Evolutionary conservation across 2,329 filamentous ascomycete species (phyloP).

Genomic region (Clonostachys byssicola): DNA sequence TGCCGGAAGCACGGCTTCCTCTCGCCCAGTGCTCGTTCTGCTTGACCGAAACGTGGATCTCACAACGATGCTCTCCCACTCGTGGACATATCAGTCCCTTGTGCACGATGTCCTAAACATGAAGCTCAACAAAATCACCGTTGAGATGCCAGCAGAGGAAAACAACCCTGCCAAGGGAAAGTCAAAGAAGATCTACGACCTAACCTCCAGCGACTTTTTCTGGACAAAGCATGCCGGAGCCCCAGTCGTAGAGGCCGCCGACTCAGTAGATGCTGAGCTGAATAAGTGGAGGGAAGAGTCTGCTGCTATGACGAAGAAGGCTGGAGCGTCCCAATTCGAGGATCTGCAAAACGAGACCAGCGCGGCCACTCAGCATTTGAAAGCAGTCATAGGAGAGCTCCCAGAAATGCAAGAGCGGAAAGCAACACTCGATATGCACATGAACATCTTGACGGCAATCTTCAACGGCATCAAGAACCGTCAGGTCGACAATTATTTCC

Average conservation of each 20-base stretch:
- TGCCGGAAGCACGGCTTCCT: constrained; percentile 58
- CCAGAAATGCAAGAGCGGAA: constrained; percentile 93
- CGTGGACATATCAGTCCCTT: constrained; percentile 75
- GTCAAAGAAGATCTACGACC: constrained; percentile 86
- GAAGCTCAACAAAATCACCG: constrained; percentile 85
- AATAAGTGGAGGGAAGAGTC: constrained; percentile 95
- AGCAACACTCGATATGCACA: constrained; percentile 93
- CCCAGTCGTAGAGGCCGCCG: constrained; percentile 92
- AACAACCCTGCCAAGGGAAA: constrained; percentile 67
- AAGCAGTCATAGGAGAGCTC: constrained; percentile 88
- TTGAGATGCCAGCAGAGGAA: constrained; percentile 80
- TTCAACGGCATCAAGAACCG: constrained; percentile 83
- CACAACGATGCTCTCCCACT: constrained; percentile 98
- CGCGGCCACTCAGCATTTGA: constrained; percentile 88
- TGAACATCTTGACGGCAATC: constrained; percentile 88
- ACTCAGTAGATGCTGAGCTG: constrained; percentile 91
- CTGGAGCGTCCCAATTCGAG: constrained; percentile 86
- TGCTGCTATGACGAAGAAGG: constrained; percentile 90
- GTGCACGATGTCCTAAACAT: constrained; percentile 60
- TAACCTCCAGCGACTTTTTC: constrained; percentile 90
- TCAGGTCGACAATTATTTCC: constrained; percentile 93
- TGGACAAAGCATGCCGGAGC: constrained; percentile 89
- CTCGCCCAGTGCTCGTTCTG: constrained; percentile 85
- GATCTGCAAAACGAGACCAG: constrained; percentile 87
- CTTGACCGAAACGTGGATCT: constrained; percentile 94